Conservation (phyloP, 176 grass and related monocot species). For the Dendrocalamus sinicus region DNA sequence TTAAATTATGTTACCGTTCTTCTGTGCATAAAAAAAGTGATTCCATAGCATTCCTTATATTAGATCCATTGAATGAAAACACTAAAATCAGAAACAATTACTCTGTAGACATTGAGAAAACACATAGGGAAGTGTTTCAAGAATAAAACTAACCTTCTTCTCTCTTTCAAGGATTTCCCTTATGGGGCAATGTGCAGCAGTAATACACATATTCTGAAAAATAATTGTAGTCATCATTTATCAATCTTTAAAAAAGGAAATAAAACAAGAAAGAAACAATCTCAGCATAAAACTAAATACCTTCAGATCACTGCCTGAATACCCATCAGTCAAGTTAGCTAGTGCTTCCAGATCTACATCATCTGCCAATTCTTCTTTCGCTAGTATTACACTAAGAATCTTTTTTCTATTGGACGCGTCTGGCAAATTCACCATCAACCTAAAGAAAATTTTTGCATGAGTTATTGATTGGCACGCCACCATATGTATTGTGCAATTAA, state of each 20-base stretch:
- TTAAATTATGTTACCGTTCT: not conserved
- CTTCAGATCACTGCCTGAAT: constrained; percentile 99
- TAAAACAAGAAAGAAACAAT: constrained; percentile 12
- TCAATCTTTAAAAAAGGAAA: constrained; percentile 19
- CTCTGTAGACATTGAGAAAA: not conserved
- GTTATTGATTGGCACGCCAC: constrained; percentile 32
- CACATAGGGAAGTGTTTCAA: not conserved
- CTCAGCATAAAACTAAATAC: constrained; percentile 45
- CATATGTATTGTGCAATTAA: constrained; percentile 15
- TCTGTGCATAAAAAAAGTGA: constrained; percentile 9
- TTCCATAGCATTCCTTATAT: constrained; percentile 2
- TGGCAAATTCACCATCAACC: constrained; percentile 99
- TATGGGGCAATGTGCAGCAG: constrained; percentile 90
- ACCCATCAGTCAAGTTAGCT: constrained; percentile 86
- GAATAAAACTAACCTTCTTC: constrained; percentile 75
- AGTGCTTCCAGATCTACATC: constrained; percentile 79
- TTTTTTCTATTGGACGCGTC: constrained; percentile 85
- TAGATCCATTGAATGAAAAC: not conserved
- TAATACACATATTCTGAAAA: constrained; percentile 87
- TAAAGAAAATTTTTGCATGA: constrained; percentile 41
- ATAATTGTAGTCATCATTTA: constrained; percentile 11
- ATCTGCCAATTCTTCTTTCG: constrained; percentile 82
- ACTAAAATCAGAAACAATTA: constrained; percentile 2
- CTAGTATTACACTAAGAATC: constrained; percentile 90
- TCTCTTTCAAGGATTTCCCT: constrained; percentile 95